Evolutionary conservation across 371 early-diverging fungal species (phyloP), one percentile per base, ranked within the genome.

Genomic region (Mucor plumbeus): DNA sequence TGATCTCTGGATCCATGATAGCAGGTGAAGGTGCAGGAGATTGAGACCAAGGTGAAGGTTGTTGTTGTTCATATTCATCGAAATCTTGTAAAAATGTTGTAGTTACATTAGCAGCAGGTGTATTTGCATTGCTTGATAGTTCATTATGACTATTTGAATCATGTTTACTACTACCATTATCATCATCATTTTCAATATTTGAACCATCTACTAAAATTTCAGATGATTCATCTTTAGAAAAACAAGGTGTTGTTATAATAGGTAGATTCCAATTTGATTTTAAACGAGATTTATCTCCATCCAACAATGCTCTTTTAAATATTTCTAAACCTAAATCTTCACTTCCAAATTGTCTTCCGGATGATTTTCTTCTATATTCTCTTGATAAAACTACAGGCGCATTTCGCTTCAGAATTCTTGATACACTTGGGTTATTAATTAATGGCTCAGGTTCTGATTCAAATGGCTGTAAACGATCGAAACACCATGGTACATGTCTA

Each of bases 11-110:
- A 56, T 89, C 88, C 77, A 85, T 85, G 68, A 87, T 82, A 53
- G 80, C 82, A 15, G 87, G 87, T 7, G 87, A 87, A 11, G 87
- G 86, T 31, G 85, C 84, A 31, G 89, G 89, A 3, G 87, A 87
- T 64, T 88, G 89, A 14, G 87, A 87, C 89, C 89, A 88, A 19
- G 89, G 83, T 4, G 80, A 82, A 1, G 84, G 80, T 61, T 83
- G 76, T 41, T 78, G 77, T 61, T 81, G 78, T 53, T 84, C 84
- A 47, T 84, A 84, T 61, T 84, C 84, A 43, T 78, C 81, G 50
- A 77, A 81, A 19, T 74, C 75, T 44, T 70, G 65, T 17, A 79
- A 56, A 21, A 74, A 65, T 0, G 73, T 60, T 10, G 69, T 75
- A n/a, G 72, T 39, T 6, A 31, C 41, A 63, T 15, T 39, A 10